These are phyloP conservation scores for Sclerotinia glacialis DNA, from an alignment of 2,329 filamentous ascomycete species.

Conservation along the genomic window DNA sequence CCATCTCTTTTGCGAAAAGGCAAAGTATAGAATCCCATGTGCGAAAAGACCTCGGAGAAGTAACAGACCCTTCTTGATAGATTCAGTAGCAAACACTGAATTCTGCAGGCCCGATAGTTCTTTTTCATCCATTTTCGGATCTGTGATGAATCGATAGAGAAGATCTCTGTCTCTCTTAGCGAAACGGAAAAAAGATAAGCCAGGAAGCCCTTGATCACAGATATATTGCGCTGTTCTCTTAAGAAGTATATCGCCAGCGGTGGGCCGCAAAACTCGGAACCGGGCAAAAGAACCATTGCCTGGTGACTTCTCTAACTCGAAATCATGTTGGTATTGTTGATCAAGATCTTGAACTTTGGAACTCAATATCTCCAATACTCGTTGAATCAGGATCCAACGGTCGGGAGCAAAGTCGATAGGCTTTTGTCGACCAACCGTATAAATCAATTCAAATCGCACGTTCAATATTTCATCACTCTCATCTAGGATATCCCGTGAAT, in stretches of 20 bases:
- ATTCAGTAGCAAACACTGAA: conserved; percentile 32
- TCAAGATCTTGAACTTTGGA: conserved; percentile 38
- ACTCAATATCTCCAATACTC: conserved; percentile 48
- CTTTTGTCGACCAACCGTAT: conserved; percentile 56
- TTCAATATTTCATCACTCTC: conserved; percentile 65
- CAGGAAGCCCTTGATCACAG: conserved; percentile 45
- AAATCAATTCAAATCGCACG: conserved; percentile 60
- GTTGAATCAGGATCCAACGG: conserved; percentile 56
- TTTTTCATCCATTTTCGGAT: background rate
- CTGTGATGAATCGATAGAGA: conserved; percentile 18
- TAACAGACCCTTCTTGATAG: conserved; percentile 43
- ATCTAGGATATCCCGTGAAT: conserved; percentile 57
- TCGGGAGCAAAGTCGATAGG: conserved; percentile 52
- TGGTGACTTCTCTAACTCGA: conserved; percentile 44
- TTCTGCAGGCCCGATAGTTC: conserved; percentile 33
- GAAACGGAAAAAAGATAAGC: conserved; percentile 41
- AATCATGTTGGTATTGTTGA: conserved; percentile 38
- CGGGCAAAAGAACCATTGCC: conserved; percentile 46
- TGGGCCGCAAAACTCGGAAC: conserved; percentile 47
- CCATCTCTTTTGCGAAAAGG: conserved; percentile 58
- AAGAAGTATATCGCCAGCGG: conserved; percentile 39
- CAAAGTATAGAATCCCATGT: conserved; percentile 52
- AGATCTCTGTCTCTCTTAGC: background rate
- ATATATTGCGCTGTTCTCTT: conserved; percentile 43
- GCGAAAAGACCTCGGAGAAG: conserved; percentile 57